Evolutionary conservation across 2,329 filamentous ascomycete genomes (phyloP).

Genomic region (Verticillium longisporum): DNA sequence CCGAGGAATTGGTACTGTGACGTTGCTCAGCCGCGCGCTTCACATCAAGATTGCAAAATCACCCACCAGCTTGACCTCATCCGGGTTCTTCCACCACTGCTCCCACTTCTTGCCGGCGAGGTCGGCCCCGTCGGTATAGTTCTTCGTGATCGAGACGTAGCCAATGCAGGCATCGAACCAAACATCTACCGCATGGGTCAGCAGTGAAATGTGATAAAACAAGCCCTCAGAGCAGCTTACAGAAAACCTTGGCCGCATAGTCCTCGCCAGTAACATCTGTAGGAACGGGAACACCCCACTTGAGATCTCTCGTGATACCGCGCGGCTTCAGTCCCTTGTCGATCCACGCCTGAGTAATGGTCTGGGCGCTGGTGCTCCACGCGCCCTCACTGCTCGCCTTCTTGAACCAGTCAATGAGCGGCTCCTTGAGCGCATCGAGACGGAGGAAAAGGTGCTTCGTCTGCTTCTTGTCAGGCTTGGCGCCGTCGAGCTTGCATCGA

Average conservation of each 20-base stretch:
- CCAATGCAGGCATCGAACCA: constrained; percentile 28
- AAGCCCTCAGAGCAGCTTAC: neutral
- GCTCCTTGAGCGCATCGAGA: constrained; percentile 73
- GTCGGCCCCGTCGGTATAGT: constrained; percentile 59
- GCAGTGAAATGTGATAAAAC: neutral
- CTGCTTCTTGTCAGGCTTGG: constrained; percentile 68
- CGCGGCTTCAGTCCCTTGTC: constrained; percentile 78
- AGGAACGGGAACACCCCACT: constrained; percentile 69
- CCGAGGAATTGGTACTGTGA: constrained; percentile 83
- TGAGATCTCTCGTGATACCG: constrained; percentile 86
- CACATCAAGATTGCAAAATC: neutral
- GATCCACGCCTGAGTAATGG: constrained; percentile 76
- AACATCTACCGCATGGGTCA: constrained; percentile 45
- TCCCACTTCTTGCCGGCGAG: constrained; percentile 64
- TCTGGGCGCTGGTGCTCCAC: constrained; percentile 69
- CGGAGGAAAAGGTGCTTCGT: constrained; percentile 91
- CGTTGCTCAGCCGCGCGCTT: neutral
- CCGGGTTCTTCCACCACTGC: constrained; percentile 88
- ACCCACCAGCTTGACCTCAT: constrained; percentile 65
- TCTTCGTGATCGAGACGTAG: constrained; percentile 91
- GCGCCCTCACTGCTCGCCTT: constrained; percentile 65
- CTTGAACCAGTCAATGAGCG: constrained; percentile 71
- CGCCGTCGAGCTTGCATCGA: constrained; percentile 83
- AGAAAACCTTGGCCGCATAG: constrained; percentile 66
- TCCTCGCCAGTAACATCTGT: constrained; percentile 40